These are phyloP conservation scores for Ceratocystis eucalypticola DNA, from an alignment of 2,329 filamentous ascomycete species.

Conservation along the genomic window DNA sequence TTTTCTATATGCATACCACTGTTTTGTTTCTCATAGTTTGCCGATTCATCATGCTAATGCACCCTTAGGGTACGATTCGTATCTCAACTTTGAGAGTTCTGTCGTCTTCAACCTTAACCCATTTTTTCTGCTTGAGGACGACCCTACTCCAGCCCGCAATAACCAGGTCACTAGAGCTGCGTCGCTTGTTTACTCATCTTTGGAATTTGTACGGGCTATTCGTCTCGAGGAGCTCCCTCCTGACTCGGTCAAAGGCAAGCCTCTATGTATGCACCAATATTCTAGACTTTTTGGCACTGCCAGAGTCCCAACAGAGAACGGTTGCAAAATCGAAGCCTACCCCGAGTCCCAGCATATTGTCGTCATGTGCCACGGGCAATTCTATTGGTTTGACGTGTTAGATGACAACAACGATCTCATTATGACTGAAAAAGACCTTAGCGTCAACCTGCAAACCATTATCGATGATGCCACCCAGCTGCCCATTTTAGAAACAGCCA, in stretches of 20 bases:
- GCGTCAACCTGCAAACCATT: constrained; percentile 82
- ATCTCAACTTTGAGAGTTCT: constrained; percentile 93
- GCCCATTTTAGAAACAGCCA: constrained; percentile 88
- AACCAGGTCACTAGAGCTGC: constrained; percentile 81
- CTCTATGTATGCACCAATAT: constrained; percentile 97
- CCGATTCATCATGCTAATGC: constrained; percentile 7
- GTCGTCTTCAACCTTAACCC: constrained; percentile 96
- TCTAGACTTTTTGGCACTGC: constrained; percentile 90
- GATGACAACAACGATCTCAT: constrained; percentile 91
- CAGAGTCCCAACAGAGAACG: constrained; percentile 82
- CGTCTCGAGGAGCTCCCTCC: constrained; percentile 84
- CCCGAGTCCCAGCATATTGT: constrained; percentile 86
- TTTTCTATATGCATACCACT: not conserved
- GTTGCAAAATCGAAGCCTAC: constrained; percentile 92
- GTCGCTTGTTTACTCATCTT: constrained; percentile 75
- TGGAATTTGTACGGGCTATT: constrained; percentile 87
- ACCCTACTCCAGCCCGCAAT: constrained; percentile 88
- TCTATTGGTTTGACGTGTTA: constrained; percentile 97
- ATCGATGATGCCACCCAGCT: constrained; percentile 80
- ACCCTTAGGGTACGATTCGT: constrained; percentile 86
- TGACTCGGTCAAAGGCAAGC: constrained; percentile 68
- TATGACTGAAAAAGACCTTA: constrained; percentile 91
- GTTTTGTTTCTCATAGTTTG: not conserved
- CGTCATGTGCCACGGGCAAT: constrained; percentile 85
- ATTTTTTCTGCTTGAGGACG: constrained; percentile 94